Base-by-base conservation (phyloP, 2,329 filamentous ascomycete species). In the Pseudogymnoascus sp. region DNA sequence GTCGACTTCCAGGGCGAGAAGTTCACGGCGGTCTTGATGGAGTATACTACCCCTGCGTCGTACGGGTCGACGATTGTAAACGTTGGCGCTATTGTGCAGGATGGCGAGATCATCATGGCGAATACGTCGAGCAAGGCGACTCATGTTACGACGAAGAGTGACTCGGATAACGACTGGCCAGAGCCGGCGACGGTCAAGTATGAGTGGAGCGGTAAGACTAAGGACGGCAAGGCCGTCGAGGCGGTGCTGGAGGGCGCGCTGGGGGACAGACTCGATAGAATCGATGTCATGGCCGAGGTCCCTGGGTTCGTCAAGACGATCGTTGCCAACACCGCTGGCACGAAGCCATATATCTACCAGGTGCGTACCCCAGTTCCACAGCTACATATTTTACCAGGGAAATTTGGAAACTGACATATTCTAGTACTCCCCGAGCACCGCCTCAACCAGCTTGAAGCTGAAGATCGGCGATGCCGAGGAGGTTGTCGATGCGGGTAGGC, bases 261-360 rank as follows among this genome's bases (percentile, higher is more conserved):
- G 11, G 90, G 86, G 26, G 78, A 84, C 60, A 84, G 86, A 59
- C 78, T 88, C 33, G 94, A 99, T 76, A 84, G 89, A 66, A 86
- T 99, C 67, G 94, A 99, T 76, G 88, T 99, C 70, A 95, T 99
- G 91, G 91, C 90, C 23, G 92, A 99, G 76, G 89, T 99, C 37
- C 94, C 94, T 2, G 91, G 89, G 31, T 96, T 99, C 71, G 88
- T 99, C 75, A 99, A 99, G 84, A 87, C 87, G 69, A 91, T 99
- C 72, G 92, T 96, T 26, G 90, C 90, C 45, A 88, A 84, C 67
- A 91, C 93, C 11, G 91, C 88, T 3, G 94, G 94, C 66, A 96
- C 94, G 29, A 94, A 92, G 80, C 94, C 94, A 4, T 99, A 97
- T 75, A 97, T 99, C 70, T 99, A 97, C 78, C 94, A 96, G 82